Conservation (phyloP, 179 eudicot species). For the Dionaea muscipula region DNA sequence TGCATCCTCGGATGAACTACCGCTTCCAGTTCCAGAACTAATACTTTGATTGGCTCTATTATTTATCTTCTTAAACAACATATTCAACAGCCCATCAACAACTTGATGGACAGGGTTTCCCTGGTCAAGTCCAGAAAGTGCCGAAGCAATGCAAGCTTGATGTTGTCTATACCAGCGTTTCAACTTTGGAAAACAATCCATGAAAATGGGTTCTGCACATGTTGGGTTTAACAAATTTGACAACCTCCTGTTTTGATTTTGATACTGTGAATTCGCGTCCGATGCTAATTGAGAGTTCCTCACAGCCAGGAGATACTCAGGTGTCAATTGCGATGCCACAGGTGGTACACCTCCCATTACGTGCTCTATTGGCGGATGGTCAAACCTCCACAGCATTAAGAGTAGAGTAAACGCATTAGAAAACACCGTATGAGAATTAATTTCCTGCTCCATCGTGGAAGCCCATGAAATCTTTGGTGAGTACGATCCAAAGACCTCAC, state of each 20-base stretch:
- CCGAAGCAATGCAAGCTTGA: conserved; percentile 83
- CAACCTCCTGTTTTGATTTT: conserved; percentile 24
- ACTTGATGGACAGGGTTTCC: conserved; percentile 84
- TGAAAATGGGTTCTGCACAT: conserved; percentile 51
- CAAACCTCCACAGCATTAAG: conserved; percentile 82
- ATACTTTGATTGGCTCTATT: conserved; percentile 34
- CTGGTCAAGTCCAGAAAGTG: conserved; percentile 76
- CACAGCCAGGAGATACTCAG: conserved; percentile 73
- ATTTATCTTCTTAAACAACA: conserved; percentile 81
- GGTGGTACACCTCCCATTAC: conserved; percentile 74
- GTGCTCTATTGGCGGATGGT: conserved; percentile 66
- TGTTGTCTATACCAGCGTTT: conserved; percentile 89
- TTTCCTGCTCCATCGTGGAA: conserved; percentile 64
- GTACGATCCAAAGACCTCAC: conserved; percentile 89
- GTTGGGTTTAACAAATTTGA: conserved; percentile 37
- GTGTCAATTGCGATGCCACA: conserved; percentile 75
- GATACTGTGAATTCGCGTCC: conserved; percentile 27
- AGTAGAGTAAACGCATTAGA: conserved; percentile 93
- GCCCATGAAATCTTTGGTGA: conserved; percentile 69
- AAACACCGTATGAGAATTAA: conserved; percentile 71
- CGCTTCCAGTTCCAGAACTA: conserved; percentile 73
- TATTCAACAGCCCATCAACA: conserved; percentile 71
- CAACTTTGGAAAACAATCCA: conserved; percentile 81
- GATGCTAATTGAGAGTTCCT: conserved; percentile 70
- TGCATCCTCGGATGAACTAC: conserved; percentile 70